Base-by-base conservation (phyloP, 306 rosid species). In the Castanea sativa region DNA sequence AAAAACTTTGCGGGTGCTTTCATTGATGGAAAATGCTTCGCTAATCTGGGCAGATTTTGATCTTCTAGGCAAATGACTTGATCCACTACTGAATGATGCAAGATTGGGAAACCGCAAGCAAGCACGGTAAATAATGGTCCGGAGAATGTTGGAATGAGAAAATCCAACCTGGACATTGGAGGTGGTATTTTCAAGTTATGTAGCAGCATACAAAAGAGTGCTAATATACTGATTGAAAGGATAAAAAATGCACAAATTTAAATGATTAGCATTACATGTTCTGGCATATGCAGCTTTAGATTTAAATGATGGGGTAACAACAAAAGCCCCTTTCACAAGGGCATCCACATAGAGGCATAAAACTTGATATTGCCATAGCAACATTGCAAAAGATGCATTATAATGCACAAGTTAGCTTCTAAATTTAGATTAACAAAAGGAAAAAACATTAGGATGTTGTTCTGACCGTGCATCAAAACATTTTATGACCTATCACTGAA, bases 101-200 rank as follows among this genome's bases (percentile, higher is more conserved):
- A 94, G 88, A 70, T 78, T 82, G 43, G 91, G 97, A 85, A 86
- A 91, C 30, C 99, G 88, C 86, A 86, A 69, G 81, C 95, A 92
- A 78, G 99, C 99, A 84, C 76, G 99, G 80, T 74, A 87, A 73
- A 92, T 84, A 76, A 94, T 87, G 90, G 90, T 87, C 89, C 91
- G 88, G 52, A 92, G 97, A 67, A 94, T 88, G 78, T 94, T 92
- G 55, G 91, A 84, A 89, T 94, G 99, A 68, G 99, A 94, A 92
- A 94, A 90, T 33, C 99, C 99, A 85, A 94, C 97, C 99, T 94
- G 90, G 71, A 86, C 38, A 81, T 41, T 43, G 69, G 6, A 85
- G 38, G 56, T 9, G 58, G 74, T 20, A 53, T 71, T 75, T 67
- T 8, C 38, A 11, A 20, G 73, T 73, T 69, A 32, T 29, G 77